Base-by-base conservation (phyloP, 2,329 filamentous ascomycete genomes). In the Ascochyta pisi region DNA sequence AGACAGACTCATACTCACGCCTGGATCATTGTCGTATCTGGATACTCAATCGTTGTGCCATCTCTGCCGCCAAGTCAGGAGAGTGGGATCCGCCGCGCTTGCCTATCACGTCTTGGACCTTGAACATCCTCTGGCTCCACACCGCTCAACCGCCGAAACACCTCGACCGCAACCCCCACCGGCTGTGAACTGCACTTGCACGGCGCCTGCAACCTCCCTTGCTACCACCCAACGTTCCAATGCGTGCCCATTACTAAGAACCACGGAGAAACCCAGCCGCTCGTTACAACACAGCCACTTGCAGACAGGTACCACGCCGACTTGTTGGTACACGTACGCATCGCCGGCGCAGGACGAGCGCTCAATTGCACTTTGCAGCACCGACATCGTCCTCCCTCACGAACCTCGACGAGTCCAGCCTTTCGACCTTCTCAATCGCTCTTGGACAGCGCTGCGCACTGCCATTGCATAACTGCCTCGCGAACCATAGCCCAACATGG, bases 91-190 rank as follows among this genome's bases (percentile, higher is more conserved):
- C 54, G 66, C 54, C 51, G 66, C 65, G 62, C 65, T 68, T 66
- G 65, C 65, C 66, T 53, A 61, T 61, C 61, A 63, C 57, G 54
- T 63, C 58, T 46, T 54, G 50, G 64, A 68, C 62, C 64, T 67
- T 64, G 62, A 64, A 64, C 48, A 55, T 62, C 56, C 53, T 64
- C 55, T 58, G 55, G 55, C 34, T 59, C 57, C 68, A 70, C 69
- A 71, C 69, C 69, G 67, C 69, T 65, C 56, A 59, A 61, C 57
- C 66, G 58, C 63, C 63, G 58, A 66, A 64, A 63, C 61, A 62
- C 53, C 61, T 62, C 60, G 62, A 58, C 61, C 48, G n/a, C 48
- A 46, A 46, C 54, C 63, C 60, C 62, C 65, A 59, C 64, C 51
- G 49, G 53, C 51, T 43, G 53, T 34, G 49, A 34, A 49, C 43